Base-by-base conservation (phyloP, 768 basidiomycete species). In the Pleurotus salmoneostramineus region DNA sequence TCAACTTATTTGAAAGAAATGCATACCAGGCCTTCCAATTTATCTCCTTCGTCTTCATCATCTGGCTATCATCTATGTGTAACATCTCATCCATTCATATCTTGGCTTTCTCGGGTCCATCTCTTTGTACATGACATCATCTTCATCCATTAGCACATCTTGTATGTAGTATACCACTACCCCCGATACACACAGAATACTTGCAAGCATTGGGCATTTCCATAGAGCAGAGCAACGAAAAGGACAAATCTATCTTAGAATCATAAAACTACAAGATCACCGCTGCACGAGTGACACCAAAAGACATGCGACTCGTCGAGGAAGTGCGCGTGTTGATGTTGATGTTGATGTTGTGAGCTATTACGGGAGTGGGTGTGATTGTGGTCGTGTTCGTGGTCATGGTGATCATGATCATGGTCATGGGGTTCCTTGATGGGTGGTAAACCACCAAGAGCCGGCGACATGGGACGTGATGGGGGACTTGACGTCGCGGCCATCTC, bases 291-390 rank as follows among this genome's bases (percentile, higher is more conserved):
- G 65, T 85, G 80, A 72, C 91, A 94, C 91, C 92, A 94, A 73
- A 94, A 93, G 14, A 94, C 83, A 67, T 93, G 91, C 31, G 91
- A 85, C 63, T 93, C 91, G 64, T 94, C 92, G 74, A 93, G 74
- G 67, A 93, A 93, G 65, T 91, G 90, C 3, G 88, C 79, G 52
- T 87, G 83, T 61, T 73, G 21, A 27, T 27, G 21, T 27, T 27
- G 21, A 27, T 27, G 21, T 27, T 27, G 21, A 3, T 27, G 71
- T 33, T 62, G 58, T 48, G 69, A 65, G 58, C 66, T 65, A 31
- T 65, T 66, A 33, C 61, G 63, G 49, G 40, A 68, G 63, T 27
- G 66, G 61, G 17, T 66, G 56, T 63, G 67, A 58, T 58, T 61
- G 50, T 52, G 44, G 48, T 34, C 61, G 58, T 35, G 62, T 1